phyloP scores from a whole-genome alignment of 148 eudicot species.

The Silene uniflora region DNA sequence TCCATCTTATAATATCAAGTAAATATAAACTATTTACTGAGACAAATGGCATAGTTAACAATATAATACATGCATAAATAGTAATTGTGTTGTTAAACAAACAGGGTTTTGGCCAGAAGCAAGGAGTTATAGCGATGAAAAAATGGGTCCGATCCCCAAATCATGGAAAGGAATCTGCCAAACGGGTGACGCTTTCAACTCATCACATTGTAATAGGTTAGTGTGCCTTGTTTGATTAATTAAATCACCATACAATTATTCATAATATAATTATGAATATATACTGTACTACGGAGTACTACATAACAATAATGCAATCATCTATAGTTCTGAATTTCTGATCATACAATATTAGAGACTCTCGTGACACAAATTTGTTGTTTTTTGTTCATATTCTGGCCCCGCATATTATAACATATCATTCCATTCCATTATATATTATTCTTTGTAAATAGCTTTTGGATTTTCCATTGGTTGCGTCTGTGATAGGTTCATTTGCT shows the following conservation, averaged over 20 bases:
- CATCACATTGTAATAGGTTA: conserved; percentile 76
- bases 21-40: too few species aligned
- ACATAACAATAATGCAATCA: background rate
- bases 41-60: too few species aligned
- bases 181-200: conserved; percentile 59
- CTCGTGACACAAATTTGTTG: conserved; percentile 27
- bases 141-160: conserved; percentile 67
- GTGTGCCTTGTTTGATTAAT: conserved; percentile 4
- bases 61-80: too few species aligned
- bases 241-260: background rate
- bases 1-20: too few species aligned
- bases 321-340: conserved; percentile 1
- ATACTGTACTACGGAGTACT: too few species aligned
- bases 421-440: too few species aligned
- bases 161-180: conserved; percentile 93
- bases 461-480: conserved; percentile 1
- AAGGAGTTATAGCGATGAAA: conserved; percentile 65
- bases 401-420: too few species aligned
- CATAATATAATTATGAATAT: too few species aligned
- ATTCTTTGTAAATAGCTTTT: background rate
- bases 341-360: background rate
- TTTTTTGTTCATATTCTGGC: conserved; percentile 4
- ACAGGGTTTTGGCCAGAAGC: conserved; percentile 93
- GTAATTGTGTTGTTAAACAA: background rate
- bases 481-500: conserved; percentile 3